Conservation (phyloP, 108 stramenopile genomes). For the Discostella stelligeroides region DNA sequence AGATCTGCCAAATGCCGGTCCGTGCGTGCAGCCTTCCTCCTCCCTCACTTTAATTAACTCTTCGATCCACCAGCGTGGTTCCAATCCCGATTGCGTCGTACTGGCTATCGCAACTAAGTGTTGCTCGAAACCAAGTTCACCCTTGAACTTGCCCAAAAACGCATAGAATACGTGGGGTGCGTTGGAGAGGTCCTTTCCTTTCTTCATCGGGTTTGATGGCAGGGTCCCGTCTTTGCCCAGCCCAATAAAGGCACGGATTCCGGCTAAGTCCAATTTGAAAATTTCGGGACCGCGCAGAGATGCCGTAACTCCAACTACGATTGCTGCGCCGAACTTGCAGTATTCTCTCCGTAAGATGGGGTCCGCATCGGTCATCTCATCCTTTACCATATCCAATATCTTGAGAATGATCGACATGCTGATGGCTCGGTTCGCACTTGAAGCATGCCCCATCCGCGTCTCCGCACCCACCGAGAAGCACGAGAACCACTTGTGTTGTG, state of each 20-base stretch:
- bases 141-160: no score
- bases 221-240: background rate
- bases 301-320: no score
- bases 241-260: background rate
- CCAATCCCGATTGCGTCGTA: no score
- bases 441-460: background rate
- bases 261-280: no score
- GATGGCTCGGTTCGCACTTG: background rate
- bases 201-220: background rate
- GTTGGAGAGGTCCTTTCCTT: background rate
- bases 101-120: no score
- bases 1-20: background rate
- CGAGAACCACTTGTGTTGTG: background rate
- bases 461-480: background rate
- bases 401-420: no score
- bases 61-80: background rate
- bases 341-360: background rate
- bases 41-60: background rate
- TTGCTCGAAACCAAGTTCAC: no score
- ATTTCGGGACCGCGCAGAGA: no score
- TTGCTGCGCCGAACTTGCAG: background rate
- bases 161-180: background rate
- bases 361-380: background rate
- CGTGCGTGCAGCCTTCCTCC: background rate
- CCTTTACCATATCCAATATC: background rate